These are phyloP conservation scores for Cladosporium colombiae DNA, from an alignment of 2,329 filamentous ascomycete genomes.

Conservation along the genomic window DNA sequence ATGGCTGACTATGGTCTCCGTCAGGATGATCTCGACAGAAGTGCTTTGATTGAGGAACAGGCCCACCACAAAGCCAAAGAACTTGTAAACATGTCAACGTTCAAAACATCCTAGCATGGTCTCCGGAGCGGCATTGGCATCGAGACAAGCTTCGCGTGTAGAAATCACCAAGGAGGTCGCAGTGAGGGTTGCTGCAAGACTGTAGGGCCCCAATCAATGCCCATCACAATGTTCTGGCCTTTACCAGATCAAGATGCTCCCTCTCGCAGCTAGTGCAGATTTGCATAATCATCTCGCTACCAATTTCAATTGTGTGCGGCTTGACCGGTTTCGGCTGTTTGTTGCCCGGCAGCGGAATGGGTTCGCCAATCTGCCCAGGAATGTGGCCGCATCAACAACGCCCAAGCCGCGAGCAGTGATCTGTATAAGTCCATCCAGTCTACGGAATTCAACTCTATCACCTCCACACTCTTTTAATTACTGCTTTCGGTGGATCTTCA, in stretches of 20 bases:
- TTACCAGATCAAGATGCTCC: not conserved
- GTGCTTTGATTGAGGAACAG: not conserved
- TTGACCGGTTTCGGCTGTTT: slow-evolving; percentile 33
- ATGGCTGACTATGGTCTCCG: not conserved
- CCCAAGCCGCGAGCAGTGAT: slow-evolving; percentile 28
- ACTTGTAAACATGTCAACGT: not conserved
- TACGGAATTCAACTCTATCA: slow-evolving; percentile 10
- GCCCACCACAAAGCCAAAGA: not conserved
- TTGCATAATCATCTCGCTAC: slow-evolving; percentile 17
- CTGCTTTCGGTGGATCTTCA: slow-evolving; percentile 34
- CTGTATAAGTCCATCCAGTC: slow-evolving; percentile 30
- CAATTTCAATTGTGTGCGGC: slow-evolving; percentile 25
- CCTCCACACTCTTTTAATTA: slow-evolving; percentile 27
- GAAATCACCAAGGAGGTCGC: not conserved
- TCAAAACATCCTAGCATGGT: not conserved
- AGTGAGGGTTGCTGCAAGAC: not conserved
- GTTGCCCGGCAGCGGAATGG: slow-evolving; percentile 34
- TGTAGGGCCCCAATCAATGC: not conserved
- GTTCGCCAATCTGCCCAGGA: slow-evolving; percentile 31
- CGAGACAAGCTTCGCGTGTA: not conserved
- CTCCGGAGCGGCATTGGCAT: not conserved
- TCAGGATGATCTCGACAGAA: not conserved
- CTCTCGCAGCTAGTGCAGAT: not conserved
- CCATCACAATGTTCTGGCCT: not conserved
- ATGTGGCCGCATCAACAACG: slow-evolving; percentile 35